Percentiles rank a stretch among this genome's conserved stretches.
Conservation (phyloP, 345 rosid species). For the Corchorus olitorius region DNA sequence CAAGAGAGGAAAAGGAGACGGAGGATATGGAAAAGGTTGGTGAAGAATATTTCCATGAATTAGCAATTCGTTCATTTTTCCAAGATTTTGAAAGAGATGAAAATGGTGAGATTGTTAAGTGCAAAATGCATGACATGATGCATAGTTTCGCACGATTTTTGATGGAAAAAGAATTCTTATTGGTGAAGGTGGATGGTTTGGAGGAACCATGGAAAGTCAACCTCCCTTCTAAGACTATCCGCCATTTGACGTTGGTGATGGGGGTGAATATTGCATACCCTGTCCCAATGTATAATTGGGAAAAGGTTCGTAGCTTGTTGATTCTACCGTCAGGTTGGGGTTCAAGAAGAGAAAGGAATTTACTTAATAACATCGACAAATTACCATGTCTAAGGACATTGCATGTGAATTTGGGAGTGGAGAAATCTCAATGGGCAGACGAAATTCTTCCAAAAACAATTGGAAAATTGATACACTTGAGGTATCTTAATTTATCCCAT, state of each 20-base stretch:
- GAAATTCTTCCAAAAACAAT: conserved; percentile 11
- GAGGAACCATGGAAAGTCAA: no score
- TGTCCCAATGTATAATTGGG: no score
- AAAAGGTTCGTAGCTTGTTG: no score
- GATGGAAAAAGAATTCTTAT: conserved; percentile 5
- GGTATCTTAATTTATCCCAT: conserved; percentile 17
- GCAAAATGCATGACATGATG: conserved; percentile 32
- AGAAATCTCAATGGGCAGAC: no score
- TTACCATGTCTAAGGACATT: no score
- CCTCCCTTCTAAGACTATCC: no score
- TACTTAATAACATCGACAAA: no score
- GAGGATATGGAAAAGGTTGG: conserved; percentile 20
- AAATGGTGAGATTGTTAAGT: background rate
- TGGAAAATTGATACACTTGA: conserved; percentile 17
- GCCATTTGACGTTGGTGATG: background rate
- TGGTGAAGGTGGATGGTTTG: background rate
- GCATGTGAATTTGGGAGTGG: no score
- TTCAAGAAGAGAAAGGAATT: no score
- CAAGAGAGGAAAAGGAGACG: no score
- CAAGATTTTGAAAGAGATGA: conserved; percentile 23
- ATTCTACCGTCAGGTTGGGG: no score
- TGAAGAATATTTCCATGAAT: conserved; percentile 22
- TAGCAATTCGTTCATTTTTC: conserved; percentile 28
- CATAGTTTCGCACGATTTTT: conserved; percentile 26
- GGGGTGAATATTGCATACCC: background rate